These are phyloP conservation scores for Penicillium polonicum DNA, from an alignment of 2,329 filamentous ascomycete genomes.

Conservation along the genomic window DNA sequence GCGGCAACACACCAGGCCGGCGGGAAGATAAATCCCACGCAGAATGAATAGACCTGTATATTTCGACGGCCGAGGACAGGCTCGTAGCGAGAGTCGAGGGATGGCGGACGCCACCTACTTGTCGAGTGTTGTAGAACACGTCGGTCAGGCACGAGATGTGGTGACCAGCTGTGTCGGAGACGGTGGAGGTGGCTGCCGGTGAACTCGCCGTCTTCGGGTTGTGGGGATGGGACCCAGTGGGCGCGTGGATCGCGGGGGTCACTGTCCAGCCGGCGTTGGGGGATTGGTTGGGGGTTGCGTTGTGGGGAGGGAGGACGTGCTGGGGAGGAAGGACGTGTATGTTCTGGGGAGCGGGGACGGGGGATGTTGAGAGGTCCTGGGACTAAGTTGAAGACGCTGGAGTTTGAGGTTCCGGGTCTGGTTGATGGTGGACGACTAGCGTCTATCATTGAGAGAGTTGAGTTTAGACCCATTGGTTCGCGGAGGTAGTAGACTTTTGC, in stretches of 20 bases:
- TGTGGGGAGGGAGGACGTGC: slow-evolving; percentile 1
- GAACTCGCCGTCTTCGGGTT: slow-evolving; percentile 21
- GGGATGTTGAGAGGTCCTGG: slow-evolving; percentile 32
- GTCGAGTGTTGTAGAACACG: slow-evolving; percentile 53
- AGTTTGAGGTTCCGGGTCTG: slow-evolving; percentile 33
- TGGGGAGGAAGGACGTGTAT: not conserved
- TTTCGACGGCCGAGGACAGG: slow-evolving; percentile 66
- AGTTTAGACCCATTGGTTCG: slow-evolving; percentile 55
- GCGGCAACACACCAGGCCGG: slow-evolving; percentile 79
- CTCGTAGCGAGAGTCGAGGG: slow-evolving; percentile 63
- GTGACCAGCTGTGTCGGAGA: slow-evolving; percentile 68
- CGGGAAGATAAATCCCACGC: slow-evolving; percentile 74
- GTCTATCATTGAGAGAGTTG: slow-evolving; percentile 43
- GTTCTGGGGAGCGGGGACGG: slow-evolving; percentile 18
- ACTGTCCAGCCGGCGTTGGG: slow-evolving; percentile 26
- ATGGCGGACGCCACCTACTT: slow-evolving; percentile 72
- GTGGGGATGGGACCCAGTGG: slow-evolving; percentile 42
- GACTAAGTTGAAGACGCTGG: slow-evolving; percentile 32
- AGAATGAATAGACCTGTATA: slow-evolving; percentile 71
- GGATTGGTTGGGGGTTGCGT: slow-evolving; percentile 3
- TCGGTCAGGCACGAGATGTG: slow-evolving; percentile 66
- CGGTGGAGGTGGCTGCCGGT: slow-evolving; percentile 36
- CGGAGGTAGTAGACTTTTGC: slow-evolving; percentile 68
- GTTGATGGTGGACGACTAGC: slow-evolving; percentile 21
- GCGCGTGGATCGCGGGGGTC: slow-evolving; percentile 44